A percentile compares a stretch with the other conserved stretches of the same genome.
Evolutionary conservation across 768 basidiomycete genomes (phyloP).

Genomic region (Dioszegia hungarica): DNA sequence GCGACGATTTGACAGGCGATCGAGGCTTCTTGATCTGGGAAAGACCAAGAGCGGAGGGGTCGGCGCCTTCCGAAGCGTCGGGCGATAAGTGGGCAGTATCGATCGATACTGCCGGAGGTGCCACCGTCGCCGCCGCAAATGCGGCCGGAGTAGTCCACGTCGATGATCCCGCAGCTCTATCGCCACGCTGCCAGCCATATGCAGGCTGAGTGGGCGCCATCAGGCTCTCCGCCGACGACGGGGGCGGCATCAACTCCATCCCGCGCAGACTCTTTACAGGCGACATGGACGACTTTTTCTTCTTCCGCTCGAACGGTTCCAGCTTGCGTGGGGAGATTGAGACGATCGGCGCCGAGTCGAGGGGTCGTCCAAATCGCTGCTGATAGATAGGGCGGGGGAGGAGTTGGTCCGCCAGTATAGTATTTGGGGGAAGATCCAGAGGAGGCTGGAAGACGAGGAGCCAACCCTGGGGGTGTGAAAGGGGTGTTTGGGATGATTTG

Average conservation of each 20-base stretch:
- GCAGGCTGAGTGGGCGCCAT: neutral
- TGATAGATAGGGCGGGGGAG: constrained; percentile 19
- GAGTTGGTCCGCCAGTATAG: constrained; percentile 44
- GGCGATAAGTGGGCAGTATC: too few species aligned
- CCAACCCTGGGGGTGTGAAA: constrained; percentile 19
- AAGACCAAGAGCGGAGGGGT: too few species aligned
- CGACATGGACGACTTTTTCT: constrained; percentile 6
- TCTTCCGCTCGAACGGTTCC: constrained; percentile 33
- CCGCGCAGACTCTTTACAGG: neutral
- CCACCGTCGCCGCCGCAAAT: too few species aligned
- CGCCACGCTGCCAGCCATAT: constrained; percentile 1
- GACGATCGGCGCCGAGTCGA: constrained; percentile 27
- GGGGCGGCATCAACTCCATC: constrained; percentile 1
- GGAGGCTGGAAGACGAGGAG: constrained; percentile 43
- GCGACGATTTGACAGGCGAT: constrained; percentile 12
- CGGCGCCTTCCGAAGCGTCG: too few species aligned
- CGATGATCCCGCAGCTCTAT: neutral
- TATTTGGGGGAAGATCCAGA: constrained; percentile 28
- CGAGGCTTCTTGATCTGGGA: constrained; percentile 2
- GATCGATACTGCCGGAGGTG: too few species aligned
- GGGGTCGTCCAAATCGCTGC: constrained; percentile 13
- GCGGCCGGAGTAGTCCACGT: neutral
- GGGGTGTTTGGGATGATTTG: constrained; percentile 13
- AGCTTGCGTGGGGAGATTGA: constrained; percentile 32
- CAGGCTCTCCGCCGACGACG: constrained; percentile 1